phyloP scores from a whole-genome alignment of 306 rosid genomes.

The Cucurbita pepo region DNA sequence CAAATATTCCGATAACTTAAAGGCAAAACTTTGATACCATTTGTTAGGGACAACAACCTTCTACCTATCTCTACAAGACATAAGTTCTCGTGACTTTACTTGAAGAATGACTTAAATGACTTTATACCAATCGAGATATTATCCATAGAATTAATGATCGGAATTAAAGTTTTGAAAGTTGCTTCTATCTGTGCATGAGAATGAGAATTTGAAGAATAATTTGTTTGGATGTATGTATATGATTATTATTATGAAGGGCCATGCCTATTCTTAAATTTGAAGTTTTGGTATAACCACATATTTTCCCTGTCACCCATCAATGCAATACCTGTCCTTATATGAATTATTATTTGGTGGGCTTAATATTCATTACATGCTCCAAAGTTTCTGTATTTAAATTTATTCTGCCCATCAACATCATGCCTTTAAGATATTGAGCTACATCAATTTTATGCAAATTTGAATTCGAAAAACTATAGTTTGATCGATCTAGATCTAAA shows the following conservation, averaged over 20 bases:
- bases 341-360: slow-evolving; percentile 2
- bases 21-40: too few relatives aligned
- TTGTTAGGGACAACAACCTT: neutral
- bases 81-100: too few relatives aligned
- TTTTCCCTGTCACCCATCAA: neutral
- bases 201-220: neutral
- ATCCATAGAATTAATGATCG: too few relatives aligned
- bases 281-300: neutral
- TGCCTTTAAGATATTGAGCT: neutral
- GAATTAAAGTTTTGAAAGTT: neutral
- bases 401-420: neutral
- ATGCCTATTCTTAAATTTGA: neutral
- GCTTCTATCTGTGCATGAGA: slow-evolving; percentile 5
- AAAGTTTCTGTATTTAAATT: neutral
- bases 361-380: slow-evolving; percentile 1
- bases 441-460: neutral
- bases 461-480: too few relatives aligned
- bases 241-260: neutral
- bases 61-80: neutral
- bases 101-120: neutral
- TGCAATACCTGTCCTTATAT: neutral
- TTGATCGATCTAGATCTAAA: too few relatives aligned
- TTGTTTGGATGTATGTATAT: neutral
- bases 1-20: too few relatives aligned
- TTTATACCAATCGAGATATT: neutral